Evolutionary conservation across 2,329 filamentous ascomycete genomes (phyloP).

Genomic region (Rasamsonia emersonii): DNA sequence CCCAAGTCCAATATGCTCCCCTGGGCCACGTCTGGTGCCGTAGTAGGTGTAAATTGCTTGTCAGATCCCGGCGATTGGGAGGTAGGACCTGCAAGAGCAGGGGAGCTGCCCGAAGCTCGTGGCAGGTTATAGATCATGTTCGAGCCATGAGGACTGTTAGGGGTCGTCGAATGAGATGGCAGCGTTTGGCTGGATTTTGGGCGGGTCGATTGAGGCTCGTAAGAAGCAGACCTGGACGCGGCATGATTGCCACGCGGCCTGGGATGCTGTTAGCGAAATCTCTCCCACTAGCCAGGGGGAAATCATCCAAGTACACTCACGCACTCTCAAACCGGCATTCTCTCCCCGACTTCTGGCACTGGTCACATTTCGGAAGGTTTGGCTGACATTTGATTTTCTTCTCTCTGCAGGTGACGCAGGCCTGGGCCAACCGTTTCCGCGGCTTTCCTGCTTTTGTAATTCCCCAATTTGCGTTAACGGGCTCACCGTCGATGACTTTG

Average conservation of each 20-base stretch:
- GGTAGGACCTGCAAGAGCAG: conserved; percentile 21
- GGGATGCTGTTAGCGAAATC: conserved; percentile 8
- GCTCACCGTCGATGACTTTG: conserved; percentile 74
- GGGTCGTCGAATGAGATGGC: neutral
- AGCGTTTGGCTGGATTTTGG: conserved; percentile 1
- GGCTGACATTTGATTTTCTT: conserved; percentile 98
- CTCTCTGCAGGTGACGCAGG: conserved; percentile 86
- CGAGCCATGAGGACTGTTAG: neutral
- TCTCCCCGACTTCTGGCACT: conserved; percentile 85
- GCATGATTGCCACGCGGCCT: conserved; percentile 23
- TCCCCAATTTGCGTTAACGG: conserved; percentile 85
- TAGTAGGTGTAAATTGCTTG: no score
- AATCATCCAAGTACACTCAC: conserved; percentile 45
- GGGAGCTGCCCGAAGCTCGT: conserved; percentile 22
- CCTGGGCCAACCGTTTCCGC: conserved; percentile 79
- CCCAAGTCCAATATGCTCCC: no score
- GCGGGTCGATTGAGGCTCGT: conserved; percentile 5
- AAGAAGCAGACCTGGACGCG: conserved; percentile 7
- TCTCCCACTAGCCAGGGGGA: conserved; percentile 3
- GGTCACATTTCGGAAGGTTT: conserved; percentile 75
- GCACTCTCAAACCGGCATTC: conserved; percentile 79
- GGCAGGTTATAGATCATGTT: conserved; percentile 17
- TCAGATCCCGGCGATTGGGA: no score
- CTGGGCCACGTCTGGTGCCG: no score
- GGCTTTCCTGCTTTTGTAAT: conserved; percentile 92